Percentiles rank a stretch among this genome's conserved stretches.
Conservation (phyloP, 495 filamentous ascomycete genomes). For the Neurospora africana region DNA sequence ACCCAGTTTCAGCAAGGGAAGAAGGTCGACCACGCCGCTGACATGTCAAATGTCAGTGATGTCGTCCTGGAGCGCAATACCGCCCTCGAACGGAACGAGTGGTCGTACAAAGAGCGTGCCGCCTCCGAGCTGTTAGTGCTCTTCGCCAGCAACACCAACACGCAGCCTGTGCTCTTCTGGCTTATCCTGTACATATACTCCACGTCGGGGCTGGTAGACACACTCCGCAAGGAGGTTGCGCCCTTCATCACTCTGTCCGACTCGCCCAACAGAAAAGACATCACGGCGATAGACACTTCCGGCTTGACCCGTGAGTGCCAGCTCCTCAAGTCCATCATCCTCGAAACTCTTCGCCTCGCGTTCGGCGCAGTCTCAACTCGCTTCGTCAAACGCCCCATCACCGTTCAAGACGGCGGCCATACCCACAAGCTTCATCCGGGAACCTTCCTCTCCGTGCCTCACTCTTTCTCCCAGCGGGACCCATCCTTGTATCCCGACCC, state of each 20-base stretch:
- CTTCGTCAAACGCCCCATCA: slow-evolving; percentile 2
- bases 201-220: background rate
- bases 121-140: background rate
- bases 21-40: slow-evolving; percentile 1
- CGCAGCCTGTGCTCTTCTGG: slow-evolving; percentile 3
- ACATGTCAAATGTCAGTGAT: slow-evolving; percentile 7
- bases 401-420: background rate
- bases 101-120: background rate
- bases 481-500: slow-evolving; percentile 5
- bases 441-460: slow-evolving; percentile 1
- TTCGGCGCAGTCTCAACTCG: slow-evolving; percentile 8
- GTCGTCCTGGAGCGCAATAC: background rate
- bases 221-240: background rate
- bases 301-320: slow-evolving; percentile 1
- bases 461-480: slow-evolving; percentile 7
- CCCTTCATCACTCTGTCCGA: background rate
- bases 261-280: background rate
- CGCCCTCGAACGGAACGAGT: background rate
- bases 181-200: slow-evolving; percentile 1
- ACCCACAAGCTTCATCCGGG: background rate
- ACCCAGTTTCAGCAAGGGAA: background rate
- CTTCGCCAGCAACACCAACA: slow-evolving; percentile 5
- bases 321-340: slow-evolving; percentile 5
- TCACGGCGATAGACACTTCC: background rate
- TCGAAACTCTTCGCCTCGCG: slow-evolving; percentile 7